These are phyloP conservation scores for Houttuynia cordata DNA, from an alignment of 164 flowering plant genomes.

Conservation along the genomic window DNA sequence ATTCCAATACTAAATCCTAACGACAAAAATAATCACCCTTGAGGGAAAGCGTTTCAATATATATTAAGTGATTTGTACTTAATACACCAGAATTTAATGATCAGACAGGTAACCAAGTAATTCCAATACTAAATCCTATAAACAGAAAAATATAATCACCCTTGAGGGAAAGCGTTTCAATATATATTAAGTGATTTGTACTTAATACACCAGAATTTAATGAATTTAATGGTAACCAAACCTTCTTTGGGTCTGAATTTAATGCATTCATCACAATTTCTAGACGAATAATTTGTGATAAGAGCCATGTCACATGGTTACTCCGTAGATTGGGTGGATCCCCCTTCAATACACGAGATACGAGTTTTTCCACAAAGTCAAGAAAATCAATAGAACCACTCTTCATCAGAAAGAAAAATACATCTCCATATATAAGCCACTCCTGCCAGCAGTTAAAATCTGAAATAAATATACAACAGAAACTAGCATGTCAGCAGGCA, in stretches of 20 bases:
- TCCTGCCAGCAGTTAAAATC: slow-evolving; percentile 92
- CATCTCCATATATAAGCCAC: slow-evolving; percentile 91
- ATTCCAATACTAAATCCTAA: no score
- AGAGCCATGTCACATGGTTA: slow-evolving; percentile 94
- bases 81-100: no score
- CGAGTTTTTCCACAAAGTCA: slow-evolving; percentile 93
- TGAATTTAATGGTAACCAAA: slow-evolving; percentile 5
- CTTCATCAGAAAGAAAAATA: slow-evolving; percentile 78
- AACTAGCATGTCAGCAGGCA: not conserved
- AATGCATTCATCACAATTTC: slow-evolving; percentile 89
- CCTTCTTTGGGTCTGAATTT: slow-evolving; percentile 83
- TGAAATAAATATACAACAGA: slow-evolving; percentile 22
- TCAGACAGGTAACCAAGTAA: not conserved
- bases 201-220: no score
- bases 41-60: no score
- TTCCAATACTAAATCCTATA: no score
- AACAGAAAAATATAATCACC: no score
- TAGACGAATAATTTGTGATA: slow-evolving; percentile 76
- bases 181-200: not conserved
- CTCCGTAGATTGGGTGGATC: slow-evolving; percentile 68
- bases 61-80: no score
- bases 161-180: not conserved
- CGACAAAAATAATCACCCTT: no score
- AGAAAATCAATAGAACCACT: slow-evolving; percentile 95
- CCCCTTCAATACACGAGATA: slow-evolving; percentile 44